Percentiles rank a stretch among this genome's conserved stretches.
Evolutionary conservation across 352 stramenopile genomes (phyloP).

Genomic region (Aphanomyces astaci): DNA sequence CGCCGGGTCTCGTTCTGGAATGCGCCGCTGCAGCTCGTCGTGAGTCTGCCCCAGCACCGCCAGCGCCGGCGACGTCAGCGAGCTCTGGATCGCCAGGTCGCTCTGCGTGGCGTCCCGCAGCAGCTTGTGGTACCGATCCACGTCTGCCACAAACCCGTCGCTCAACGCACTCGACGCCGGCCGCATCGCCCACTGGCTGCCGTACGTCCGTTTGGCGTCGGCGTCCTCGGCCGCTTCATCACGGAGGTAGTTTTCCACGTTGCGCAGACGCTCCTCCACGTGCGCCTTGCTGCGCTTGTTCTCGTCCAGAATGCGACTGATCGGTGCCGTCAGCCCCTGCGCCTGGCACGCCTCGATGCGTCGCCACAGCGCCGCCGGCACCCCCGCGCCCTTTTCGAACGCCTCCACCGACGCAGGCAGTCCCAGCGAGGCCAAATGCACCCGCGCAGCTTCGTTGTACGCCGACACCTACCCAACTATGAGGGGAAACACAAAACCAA

Average conservation of each 20-base stretch:
- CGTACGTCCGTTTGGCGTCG: constrained; percentile 59
- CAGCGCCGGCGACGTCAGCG: constrained; percentile 40
- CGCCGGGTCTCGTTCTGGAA: constrained; percentile 9
- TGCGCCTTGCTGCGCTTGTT: constrained; percentile 43
- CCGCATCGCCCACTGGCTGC: constrained; percentile 41
- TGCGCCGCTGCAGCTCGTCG: constrained; percentile 39
- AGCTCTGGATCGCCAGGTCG: constrained; percentile 50
- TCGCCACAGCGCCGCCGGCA: constrained; percentile 20
- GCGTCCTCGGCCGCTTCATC: constrained; percentile 64
- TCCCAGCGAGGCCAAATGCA: constrained; percentile 45
- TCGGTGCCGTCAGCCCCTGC: constrained; percentile 12
- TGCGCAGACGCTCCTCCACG: constrained; percentile 50
- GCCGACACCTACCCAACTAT: constrained; percentile 29
- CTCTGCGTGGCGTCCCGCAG: constrained; percentile 61
- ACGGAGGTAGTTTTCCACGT: constrained; percentile 43
- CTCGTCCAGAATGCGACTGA: constrained; percentile 31
- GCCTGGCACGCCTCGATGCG: constrained; percentile 17
- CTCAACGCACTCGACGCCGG: constrained; percentile 47
- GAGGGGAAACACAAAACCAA: not conserved
- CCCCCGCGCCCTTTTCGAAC: constrained; percentile 39
- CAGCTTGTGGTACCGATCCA: constrained; percentile 69
- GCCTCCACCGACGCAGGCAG: constrained; percentile 72
- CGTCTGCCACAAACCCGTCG: constrained; percentile 48
- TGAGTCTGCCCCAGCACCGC: constrained; percentile 41
- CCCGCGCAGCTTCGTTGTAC: constrained; percentile 44